These are phyloP conservation scores for Leonotis leonurus DNA, from an alignment of 257 asterid genomes.

Conservation along the genomic window DNA sequence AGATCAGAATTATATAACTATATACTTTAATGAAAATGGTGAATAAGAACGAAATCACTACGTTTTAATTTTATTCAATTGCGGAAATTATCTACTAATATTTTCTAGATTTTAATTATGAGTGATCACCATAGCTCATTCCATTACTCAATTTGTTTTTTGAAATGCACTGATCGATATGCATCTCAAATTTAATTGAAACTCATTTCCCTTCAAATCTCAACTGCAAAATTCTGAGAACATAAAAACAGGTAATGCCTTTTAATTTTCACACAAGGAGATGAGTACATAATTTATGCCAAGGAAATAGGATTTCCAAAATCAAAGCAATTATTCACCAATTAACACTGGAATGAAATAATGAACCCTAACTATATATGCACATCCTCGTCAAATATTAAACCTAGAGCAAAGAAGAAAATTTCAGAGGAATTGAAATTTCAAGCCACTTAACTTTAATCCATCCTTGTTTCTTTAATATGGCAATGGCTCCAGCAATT, in stretches of 20 bases:
- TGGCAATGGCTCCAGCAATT: conserved; percentile 6
- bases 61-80: too few relatives aligned
- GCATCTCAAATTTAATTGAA: neutral
- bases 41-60: too few relatives aligned
- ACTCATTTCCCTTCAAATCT: neutral
- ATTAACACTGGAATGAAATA: neutral
- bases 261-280: neutral
- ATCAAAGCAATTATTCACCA: neutral
- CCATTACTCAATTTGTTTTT: too few relatives aligned
- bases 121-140: too few relatives aligned
- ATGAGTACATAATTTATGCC: neutral
- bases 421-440: too few relatives aligned
- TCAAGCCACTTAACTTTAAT: too few relatives aligned
- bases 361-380: neutral
- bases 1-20: too few relatives aligned
- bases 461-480: neutral
- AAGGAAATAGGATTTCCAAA: neutral
- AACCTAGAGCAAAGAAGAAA: too few relatives aligned
- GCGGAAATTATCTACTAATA: too few relatives aligned
- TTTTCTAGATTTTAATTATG: too few relatives aligned
- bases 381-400: neutral
- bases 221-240: neutral
- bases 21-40: too few relatives aligned
- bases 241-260: neutral
- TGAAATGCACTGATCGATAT: too few relatives aligned